phyloP scores from a whole-genome alignment of 441 rosid genomes.

The Erysimum cheiri region DNA sequence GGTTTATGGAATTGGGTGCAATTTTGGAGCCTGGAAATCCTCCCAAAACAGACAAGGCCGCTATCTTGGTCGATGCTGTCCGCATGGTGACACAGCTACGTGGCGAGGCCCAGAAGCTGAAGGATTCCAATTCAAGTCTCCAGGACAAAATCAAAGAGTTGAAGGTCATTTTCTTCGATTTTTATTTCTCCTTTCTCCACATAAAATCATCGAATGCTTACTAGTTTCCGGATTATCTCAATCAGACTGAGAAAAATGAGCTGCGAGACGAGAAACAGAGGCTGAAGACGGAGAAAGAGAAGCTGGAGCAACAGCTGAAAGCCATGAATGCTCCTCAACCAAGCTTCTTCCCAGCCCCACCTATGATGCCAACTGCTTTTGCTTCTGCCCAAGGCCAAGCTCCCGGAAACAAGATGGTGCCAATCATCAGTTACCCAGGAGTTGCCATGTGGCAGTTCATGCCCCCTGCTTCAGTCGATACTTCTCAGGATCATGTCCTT shows the following conservation, averaged over 20 bases:
- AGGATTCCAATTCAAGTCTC: slow-evolving; percentile 82
- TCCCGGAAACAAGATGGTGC: slow-evolving; percentile 90
- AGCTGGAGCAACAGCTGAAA: slow-evolving; percentile 70
- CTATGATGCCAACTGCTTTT: slow-evolving; percentile 79
- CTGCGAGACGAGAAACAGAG: slow-evolving; percentile 97
- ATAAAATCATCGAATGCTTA: not conserved
- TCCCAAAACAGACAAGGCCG: slow-evolving; percentile 94
- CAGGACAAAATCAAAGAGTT: slow-evolving; percentile 95
- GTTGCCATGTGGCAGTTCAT: slow-evolving; percentile 99
- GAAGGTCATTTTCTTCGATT: slow-evolving; percentile 54
- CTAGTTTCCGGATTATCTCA: slow-evolving; percentile 26
- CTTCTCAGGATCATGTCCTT: slow-evolving; percentile 98
- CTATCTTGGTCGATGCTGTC: slow-evolving; percentile 84
- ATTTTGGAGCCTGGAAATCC: slow-evolving; percentile 92
- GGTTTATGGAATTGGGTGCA: slow-evolving; percentile 87
- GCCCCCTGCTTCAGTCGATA: slow-evolving; percentile 98
- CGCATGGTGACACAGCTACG: slow-evolving; percentile 89
- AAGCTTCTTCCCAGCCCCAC: slow-evolving; percentile 72
- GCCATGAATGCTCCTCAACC: slow-evolving; percentile 69
- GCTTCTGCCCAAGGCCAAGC: slow-evolving; percentile 81
- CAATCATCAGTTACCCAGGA: slow-evolving; percentile 92
- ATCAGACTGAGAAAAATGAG: slow-evolving; percentile 93
- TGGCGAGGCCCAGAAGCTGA: slow-evolving; percentile 87
- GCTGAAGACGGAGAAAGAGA: slow-evolving; percentile 93
- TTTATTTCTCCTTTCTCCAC: not conserved